phyloP scores from a whole-genome alignment of 805 yeast genomes.

The Metschnikowia amazonensis region DNA sequence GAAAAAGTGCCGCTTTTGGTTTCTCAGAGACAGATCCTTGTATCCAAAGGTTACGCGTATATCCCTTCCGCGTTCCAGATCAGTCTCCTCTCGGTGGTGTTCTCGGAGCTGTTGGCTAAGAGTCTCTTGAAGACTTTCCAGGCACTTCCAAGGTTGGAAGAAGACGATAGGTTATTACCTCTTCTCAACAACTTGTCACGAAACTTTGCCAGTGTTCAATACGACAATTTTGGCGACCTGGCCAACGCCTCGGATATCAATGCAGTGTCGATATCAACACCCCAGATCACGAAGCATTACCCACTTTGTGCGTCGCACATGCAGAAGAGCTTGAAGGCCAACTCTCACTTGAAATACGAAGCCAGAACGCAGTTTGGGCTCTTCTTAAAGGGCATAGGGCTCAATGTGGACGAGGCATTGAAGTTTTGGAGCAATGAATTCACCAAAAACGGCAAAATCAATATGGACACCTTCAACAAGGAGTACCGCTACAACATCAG shows the following conservation, averaged over 20 bases:
- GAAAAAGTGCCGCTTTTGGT: slow-evolving; percentile 79
- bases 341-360: slow-evolving; percentile 72
- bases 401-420: slow-evolving; percentile 81
- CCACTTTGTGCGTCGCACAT: slow-evolving; percentile 79
- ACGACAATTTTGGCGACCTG: slow-evolving; percentile 48
- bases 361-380: slow-evolving; percentile 85
- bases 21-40: slow-evolving; percentile 62
- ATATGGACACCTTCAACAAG: slow-evolving; percentile 74
- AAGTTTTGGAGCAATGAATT: slow-evolving; percentile 80
- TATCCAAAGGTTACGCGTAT: slow-evolving; percentile 72
- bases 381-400: slow-evolving; percentile 86
- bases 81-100: slow-evolving; percentile 66
- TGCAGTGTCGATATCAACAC: slow-evolving; percentile 54
- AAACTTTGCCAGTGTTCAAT: slow-evolving; percentile 42
- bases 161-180: slow-evolving; percentile 86
- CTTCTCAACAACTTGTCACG: slow-evolving; percentile 73
- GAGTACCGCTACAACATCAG: slow-evolving; percentile 86
- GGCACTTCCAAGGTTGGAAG: slow-evolving; percentile 79
- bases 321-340: slow-evolving; percentile 53
- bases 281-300: slow-evolving; percentile 56
- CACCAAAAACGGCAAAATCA: slow-evolving; percentile 48
- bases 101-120: slow-evolving; percentile 46
- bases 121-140: slow-evolving; percentile 68
- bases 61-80: slow-evolving; percentile 80
- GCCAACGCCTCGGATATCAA: slow-evolving; percentile 46